Base-by-base conservation (phyloP, 176 grass and related monocot species). In the Ensete ventricosum region DNA sequence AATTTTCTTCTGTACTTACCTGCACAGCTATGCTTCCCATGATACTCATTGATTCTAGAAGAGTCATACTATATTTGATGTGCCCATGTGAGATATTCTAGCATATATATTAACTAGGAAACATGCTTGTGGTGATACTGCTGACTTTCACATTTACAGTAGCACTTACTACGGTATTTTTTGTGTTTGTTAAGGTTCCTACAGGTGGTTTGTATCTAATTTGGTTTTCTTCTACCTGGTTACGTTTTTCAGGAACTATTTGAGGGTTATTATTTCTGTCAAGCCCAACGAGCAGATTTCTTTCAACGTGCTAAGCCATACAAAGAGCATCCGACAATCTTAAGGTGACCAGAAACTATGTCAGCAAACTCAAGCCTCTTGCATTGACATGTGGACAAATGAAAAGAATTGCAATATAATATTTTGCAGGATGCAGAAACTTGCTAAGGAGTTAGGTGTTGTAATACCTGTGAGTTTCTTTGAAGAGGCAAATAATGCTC, bases 221-320 rank as follows among this genome's bases (percentile, higher is more conserved):
- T 53, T 83, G 1, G 43, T 79, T 75, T n/a, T n/a, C 11, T 12
- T 9, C 12, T 1, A 69, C 27, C 52, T 11, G 67, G 12, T 66
- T 9, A 71, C 73, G 62, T 85, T 34, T 72, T 55, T 25, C 52
- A 99, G 95, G 90, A 99, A 82, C 74, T 99, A 29, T 99, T 99
- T 86, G 95, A 99, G 69, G 90, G 95, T 9, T 81, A 88, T 62
- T 94, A 99, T 88, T 99, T 99, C 77, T 99, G 95, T 80, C 95
- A 99, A 84, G 90, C 86, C 89, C 88, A 98, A 84, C 89, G 86
- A 77, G 58, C 88, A 81, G 95, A 94, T 69, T 94, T 89, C 67
- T 98, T 99, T 74, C 27, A n/a, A 27, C 84, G 82, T 19, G 95
- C 95, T 53, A 94, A 89, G 68, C 90, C 95, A 82, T 99, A 94